These are phyloP conservation scores for Tagetes erecta DNA, from an alignment of 129 eudicot species.

Conservation along the genomic window DNA sequence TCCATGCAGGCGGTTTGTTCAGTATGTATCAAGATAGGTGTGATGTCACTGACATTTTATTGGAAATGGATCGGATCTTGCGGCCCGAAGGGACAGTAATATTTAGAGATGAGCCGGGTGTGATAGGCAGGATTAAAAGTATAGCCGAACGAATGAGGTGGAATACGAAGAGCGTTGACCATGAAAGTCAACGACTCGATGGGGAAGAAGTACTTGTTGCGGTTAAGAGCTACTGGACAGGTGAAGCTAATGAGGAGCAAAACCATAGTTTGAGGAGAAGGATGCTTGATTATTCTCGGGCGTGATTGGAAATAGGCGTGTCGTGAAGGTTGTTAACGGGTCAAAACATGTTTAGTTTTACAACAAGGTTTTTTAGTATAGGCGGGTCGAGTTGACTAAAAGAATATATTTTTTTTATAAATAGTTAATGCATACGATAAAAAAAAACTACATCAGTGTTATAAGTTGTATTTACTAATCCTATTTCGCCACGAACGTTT, in stretches of 20 bases:
- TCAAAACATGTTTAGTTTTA: background rate
- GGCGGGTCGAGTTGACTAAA: background rate
- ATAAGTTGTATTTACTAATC: background rate
- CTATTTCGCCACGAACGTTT: background rate
- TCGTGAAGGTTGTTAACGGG: slow-evolving; percentile 4
- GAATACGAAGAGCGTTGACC: slow-evolving; percentile 62
- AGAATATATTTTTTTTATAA: background rate
- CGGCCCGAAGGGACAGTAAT: slow-evolving; percentile 88
- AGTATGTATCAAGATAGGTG: slow-evolving; percentile 88
- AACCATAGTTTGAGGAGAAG: slow-evolving; percentile 12
- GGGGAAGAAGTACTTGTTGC: slow-evolving; percentile 76
- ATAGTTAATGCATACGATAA: background rate
- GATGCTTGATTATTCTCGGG: background rate
- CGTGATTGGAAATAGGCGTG: background rate
- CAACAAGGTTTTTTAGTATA: background rate
- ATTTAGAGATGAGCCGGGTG: slow-evolving; percentile 74
- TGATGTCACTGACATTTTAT: slow-evolving; percentile 64
- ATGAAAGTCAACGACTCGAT: slow-evolving; percentile 64
- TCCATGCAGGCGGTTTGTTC: slow-evolving; percentile 79
- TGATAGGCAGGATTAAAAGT: slow-evolving; percentile 58
- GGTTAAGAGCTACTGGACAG: slow-evolving; percentile 72
- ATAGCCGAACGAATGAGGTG: slow-evolving; percentile 76
- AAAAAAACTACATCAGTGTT: background rate
- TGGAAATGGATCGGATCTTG: slow-evolving; percentile 88
- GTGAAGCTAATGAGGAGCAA: slow-evolving; percentile 32